Evolutionary conservation across 768 basidiomycete genomes (phyloP), one percentile per base, ranked within the genome.

Genomic region (Grammothele lineata): DNA sequence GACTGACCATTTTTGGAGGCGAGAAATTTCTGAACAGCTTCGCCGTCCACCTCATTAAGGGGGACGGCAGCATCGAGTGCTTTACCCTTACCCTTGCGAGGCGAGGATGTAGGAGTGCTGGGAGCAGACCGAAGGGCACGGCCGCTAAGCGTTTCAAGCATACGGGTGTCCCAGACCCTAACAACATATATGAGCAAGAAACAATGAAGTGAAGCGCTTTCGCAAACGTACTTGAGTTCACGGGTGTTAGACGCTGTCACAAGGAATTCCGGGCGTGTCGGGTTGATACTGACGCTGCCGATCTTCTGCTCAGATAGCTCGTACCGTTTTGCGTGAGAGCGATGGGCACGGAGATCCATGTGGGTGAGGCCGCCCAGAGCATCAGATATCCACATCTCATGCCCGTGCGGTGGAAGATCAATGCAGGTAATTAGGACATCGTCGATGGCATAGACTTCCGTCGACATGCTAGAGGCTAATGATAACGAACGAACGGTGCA

Each of bases 321-420:
- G 54, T 85, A 89, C 65, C 84, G 70, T 36, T 75, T 71, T 5
- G 74, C 72, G 27, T 76, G 76, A 1, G 72, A 71, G 38, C 73
- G 69, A 58, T 67, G 64, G 30, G 87, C 75, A 14, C 90, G 82
- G 30, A 91, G 66, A 62, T 92, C 90, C 18, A 87, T 65, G 51
- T 88, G 89, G 6, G 85, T 87, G 4, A 80, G 70, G 19, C 87
- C 84, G 14, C 90, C 90, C 6, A 65, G 54, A 3, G 69, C 73
- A 61, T 92, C 90, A 1, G 87, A 87, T 43, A 92, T 74, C 90
- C 90, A 92, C 75, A 92, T 77, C 59, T 91, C 88, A 40, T 84
- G 70, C 0, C 90, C 89, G 3, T 69, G 68, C 0, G 83, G 79
- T 0, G 77, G 64, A 11, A 89, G 56, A 52, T 92, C 90, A 41